Conservation (phyloP, 768 basidiomycete species). For the Mycena maculata region DNA sequence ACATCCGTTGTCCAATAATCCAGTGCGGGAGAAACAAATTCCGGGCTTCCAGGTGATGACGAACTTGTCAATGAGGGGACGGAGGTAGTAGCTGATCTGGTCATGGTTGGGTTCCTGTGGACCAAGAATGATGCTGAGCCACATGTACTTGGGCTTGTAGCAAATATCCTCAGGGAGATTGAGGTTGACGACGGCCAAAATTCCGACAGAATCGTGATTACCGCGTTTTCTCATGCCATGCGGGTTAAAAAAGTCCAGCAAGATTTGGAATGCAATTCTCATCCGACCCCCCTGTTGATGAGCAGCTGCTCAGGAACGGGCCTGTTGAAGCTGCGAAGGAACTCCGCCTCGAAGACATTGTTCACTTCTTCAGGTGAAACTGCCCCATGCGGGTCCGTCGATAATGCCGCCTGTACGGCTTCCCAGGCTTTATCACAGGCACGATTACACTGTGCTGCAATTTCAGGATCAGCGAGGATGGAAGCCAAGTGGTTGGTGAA, state of each 20-base stretch:
- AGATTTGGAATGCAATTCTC: slow-evolving; percentile 36
- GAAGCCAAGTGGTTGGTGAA: slow-evolving; percentile 39
- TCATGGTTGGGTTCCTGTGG: neutral
- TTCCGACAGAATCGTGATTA: slow-evolving; percentile 37
- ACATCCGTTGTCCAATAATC: neutral
- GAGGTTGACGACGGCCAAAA: slow-evolving; percentile 44
- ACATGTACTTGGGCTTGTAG: slow-evolving; percentile 46
- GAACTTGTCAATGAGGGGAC: slow-evolving; percentile 39
- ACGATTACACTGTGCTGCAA: slow-evolving; percentile 28
- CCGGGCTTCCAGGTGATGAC: slow-evolving; percentile 22
- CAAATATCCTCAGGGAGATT: slow-evolving; percentile 44
- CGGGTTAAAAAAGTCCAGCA: slow-evolving; percentile 46
- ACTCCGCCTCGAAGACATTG: slow-evolving; percentile 40
- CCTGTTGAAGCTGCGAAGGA: slow-evolving; percentile 43
- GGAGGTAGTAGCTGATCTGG: neutral
- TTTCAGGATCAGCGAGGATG: slow-evolving; percentile 31
- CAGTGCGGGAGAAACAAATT: slow-evolving; percentile 19
- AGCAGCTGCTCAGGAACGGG: slow-evolving; percentile 37
- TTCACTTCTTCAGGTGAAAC: slow-evolving; percentile 24
- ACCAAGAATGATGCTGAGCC: slow-evolving; percentile 39
- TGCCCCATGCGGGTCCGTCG: slow-evolving; percentile 2
- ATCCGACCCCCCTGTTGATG: slow-evolving; percentile 34
- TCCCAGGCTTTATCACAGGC: slow-evolving; percentile 32
- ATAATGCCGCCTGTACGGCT: neutral
- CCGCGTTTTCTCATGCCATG: slow-evolving; percentile 37